Evolutionary conservation across 2,329 filamentous ascomycete species (phyloP), one percentile per base, ranked within the genome.

Genomic region (Coleophoma cylindrospora): DNA sequence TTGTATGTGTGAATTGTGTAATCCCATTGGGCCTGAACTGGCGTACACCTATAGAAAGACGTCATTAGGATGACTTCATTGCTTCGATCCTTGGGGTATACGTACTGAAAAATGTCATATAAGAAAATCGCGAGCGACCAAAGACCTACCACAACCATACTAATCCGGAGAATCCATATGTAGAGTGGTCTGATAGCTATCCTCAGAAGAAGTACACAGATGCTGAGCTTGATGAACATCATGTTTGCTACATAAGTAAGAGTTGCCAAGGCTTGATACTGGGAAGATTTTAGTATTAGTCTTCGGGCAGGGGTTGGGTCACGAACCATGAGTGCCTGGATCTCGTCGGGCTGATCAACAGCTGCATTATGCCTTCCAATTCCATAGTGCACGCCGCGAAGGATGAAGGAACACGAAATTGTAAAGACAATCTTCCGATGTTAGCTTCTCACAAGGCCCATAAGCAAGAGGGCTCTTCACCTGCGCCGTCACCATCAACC

Each of bases 41-140:
- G 56, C 4, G 40, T 47, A 40, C 58, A 61, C 27, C 27, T 27
- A 27, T 5, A 27, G 6, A 27, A 5, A 27, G 6, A 27, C 27
- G 19, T 19, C 27, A 27, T 27, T 27, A 27, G 27, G 6, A 27
- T 27, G 9, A 10, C 6, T 27, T 10, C 19, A 19, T 19, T 3
- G 27, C 27, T 27, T 3, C 27, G 7, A 27, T 27, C 2, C 6
- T 10, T 10, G 9, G 27, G 27, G 9, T 27, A 27, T 27, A 27
- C 27, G 9, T 27, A 27, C 36, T 58, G 54, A 34, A 61, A 59
- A 15, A 61, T 32, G 15, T 54, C 45, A 37, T 54, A 58, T 43
- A 58, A 41, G 34, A 79, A 79, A 36, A 76, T 68, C n/a, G 70
- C 73, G 17, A 70, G 55, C 38, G 74, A 77, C 75, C 74, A 80